Evolutionary conservation across 2,329 filamentous ascomycete genomes (phyloP).

Genomic region (Talaromyces sp.): DNA sequence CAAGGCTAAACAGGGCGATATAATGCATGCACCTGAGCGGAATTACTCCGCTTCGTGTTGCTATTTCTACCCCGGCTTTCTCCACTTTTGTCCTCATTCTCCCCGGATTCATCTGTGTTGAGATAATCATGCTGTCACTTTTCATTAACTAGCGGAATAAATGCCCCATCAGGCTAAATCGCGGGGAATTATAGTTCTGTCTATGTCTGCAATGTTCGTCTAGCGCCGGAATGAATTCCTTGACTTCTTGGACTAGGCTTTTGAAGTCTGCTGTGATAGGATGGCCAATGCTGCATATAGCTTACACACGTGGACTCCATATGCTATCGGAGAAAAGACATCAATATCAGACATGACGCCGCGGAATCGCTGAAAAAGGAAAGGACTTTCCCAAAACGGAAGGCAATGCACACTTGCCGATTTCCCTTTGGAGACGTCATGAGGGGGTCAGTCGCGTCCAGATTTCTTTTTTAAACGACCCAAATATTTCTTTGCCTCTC

Average conservation of each 20-base stretch:
- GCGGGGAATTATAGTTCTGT: not conserved
- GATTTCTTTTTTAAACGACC: not conserved
- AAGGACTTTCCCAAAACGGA: not conserved
- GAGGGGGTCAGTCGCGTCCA: not conserved
- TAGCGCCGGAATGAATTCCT: not conserved
- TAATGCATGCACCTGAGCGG: not conserved
- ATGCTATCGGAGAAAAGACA: not conserved
- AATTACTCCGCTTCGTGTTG: not conserved
- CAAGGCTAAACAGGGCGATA: not conserved
- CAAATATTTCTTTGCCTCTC: not conserved
- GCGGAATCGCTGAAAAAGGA: not conserved
- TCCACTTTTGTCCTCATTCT: not conserved
- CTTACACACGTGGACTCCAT: not conserved
- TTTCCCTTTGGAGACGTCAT: not conserved
- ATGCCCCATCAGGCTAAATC: not conserved
- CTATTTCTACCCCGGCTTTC: not conserved
- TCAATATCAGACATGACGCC: not conserved
- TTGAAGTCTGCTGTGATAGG: not conserved
- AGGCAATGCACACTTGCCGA: not conserved
- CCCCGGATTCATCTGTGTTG: not conserved
- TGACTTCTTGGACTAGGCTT: not conserved
- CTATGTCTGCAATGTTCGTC: not conserved
- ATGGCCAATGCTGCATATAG: not conserved
- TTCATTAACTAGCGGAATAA: not conserved
- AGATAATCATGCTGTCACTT: not conserved